A percentile compares a stretch with the other conserved stretches of the same genome.
These are phyloP conservation scores for Nepenthes mirabilis DNA, from an alignment of 148 eudicot species.

Conservation along the genomic window DNA sequence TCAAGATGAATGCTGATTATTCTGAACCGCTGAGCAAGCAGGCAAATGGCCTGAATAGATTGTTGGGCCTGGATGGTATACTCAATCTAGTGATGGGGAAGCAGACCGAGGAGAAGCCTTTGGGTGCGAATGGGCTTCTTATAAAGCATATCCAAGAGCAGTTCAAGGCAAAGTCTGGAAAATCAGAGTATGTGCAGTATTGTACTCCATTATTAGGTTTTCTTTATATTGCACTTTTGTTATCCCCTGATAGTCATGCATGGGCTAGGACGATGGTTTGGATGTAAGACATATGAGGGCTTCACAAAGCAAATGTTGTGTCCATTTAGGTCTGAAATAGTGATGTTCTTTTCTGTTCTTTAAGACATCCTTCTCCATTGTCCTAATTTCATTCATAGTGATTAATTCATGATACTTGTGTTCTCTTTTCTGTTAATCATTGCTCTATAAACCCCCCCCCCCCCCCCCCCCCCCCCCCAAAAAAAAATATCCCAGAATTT, in stretches of 20 bases:
- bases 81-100: slow-evolving; percentile 87
- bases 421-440: neutral
- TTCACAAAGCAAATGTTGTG: no score
- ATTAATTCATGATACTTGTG: neutral
- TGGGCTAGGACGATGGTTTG: no score
- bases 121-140: slow-evolving; percentile 84
- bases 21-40: slow-evolving; percentile 89
- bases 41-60: slow-evolving; percentile 66
- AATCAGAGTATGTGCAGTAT: slow-evolving; percentile 65
- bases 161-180: slow-evolving; percentile 81
- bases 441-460: no score
- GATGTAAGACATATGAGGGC: no score
- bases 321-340: no score
- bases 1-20: slow-evolving; percentile 84
- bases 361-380: no score
- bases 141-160: slow-evolving; percentile 95
- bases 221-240: neutral
- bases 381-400: neutral
- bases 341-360: no score
- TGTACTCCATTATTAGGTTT: neutral
- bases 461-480: no score
- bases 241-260: no score
- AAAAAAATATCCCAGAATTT: neutral
- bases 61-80: slow-evolving; percentile 92
- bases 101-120: slow-evolving; percentile 87